Base-by-base conservation (phyloP, 768 basidiomycete genomes). In the Mycena olivaceomarginata region DNA sequence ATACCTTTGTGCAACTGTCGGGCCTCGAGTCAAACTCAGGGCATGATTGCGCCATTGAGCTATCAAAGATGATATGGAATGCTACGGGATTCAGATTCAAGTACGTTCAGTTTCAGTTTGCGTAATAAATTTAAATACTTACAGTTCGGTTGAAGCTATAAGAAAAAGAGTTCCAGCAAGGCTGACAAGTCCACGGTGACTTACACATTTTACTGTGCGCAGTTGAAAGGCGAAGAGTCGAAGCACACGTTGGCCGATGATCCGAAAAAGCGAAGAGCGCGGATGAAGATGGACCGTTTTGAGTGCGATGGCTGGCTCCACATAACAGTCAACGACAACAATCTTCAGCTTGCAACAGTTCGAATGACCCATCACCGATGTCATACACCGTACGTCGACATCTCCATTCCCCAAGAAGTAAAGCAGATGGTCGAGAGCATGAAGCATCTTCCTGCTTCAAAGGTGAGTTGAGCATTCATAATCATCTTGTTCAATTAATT, bases 231-330 rank as follows among this genome's bases (percentile, higher is more conserved):
- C 12, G 63, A 64, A 12, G 41, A 22, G 5, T 39, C 31, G 16
- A 69, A 69, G 31, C 13, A 22, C 12, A 4, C 2, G 5, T 5
- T 59, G 8, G 10, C 2, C 3, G 20, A 43, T 15, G 68, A 69
- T 13, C 68, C 56, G 0, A 41, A 31, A 2, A 68, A 68, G 39
- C 53, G n/a, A 1, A 20, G 67, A 1, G 67, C 67, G 0, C 39
- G 67, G 4, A 56, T 68, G 51, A 68, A 68, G 53, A 68, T 68
- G 67, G 37, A 43, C 40, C 67, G 67, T 0, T 68, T 68, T 25
- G 2, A 5, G 4, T 68, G 67, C 5, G n/a, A 41, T 6, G 67
- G 67, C 6, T 22, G 39, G 20, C 53, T 68, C 5, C 51, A 68
- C 6, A 57, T 68, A 1, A 68, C 53, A 0, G 15, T 25, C 20